phyloP scores from a whole-genome alignment of 2,329 filamentous ascomycete genomes.

The Trichoderma endophyticum region DNA sequence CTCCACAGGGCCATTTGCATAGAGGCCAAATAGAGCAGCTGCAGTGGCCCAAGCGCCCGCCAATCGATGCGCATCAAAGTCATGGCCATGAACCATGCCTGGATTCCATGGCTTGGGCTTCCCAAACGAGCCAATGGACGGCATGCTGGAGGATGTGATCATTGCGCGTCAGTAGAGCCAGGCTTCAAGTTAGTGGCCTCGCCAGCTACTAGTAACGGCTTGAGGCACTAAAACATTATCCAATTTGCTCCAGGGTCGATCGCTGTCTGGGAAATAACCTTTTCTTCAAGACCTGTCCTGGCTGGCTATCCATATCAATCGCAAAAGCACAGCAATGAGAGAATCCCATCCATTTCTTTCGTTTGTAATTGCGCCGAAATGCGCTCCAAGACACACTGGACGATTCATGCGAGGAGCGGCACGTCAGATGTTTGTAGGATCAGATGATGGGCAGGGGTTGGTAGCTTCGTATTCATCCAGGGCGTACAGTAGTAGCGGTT shows the following conservation, averaged over 20 bases:
- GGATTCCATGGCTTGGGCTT: neutral
- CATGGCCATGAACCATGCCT: slow-evolving; percentile 1
- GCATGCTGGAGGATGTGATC: slow-evolving; percentile 1
- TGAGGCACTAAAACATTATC: neutral
- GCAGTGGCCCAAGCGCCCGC: neutral
- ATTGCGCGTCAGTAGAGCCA: slow-evolving; percentile 7
- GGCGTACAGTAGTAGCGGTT: neutral
- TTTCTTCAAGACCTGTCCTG: neutral
- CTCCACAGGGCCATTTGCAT: neutral
- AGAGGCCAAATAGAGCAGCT: neutral
- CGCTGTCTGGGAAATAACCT: neutral
- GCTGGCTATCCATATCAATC: neutral
- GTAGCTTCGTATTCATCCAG: neutral
- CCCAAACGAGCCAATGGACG: slow-evolving; percentile 2
- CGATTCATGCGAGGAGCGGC: neutral
- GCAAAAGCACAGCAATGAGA: neutral
- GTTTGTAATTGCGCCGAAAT: neutral
- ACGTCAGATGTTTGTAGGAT: neutral
- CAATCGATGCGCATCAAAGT: slow-evolving; percentile 7
- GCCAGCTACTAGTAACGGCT: neutral
- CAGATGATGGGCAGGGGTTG: slow-evolving; percentile 11
- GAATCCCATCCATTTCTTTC: neutral
- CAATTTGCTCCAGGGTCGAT: neutral
- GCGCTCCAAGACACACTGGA: neutral
- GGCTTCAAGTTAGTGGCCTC: neutral